Percentiles rank a stretch among this genome's conserved stretches.
phyloP scores from a whole-genome alignment of 768 basidiomycete genomes.

The Brasilioporus rufonigricans region DNA sequence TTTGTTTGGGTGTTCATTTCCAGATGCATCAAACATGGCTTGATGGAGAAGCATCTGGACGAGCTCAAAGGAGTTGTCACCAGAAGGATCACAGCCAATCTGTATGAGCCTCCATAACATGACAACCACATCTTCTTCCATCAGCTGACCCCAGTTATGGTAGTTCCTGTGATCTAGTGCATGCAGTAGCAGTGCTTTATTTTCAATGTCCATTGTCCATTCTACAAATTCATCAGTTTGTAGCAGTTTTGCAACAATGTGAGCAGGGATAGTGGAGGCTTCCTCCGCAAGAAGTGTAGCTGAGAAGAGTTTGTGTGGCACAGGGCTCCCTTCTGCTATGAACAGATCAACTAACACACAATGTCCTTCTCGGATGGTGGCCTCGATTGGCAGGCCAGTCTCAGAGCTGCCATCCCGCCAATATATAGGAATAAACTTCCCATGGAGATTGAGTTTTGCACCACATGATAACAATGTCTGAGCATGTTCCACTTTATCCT shows the following conservation, averaged over 20 bases:
- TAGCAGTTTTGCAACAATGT: not conserved
- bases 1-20: too few species aligned
- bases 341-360: not conserved
- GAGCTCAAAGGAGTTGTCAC: not conserved
- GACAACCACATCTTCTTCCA: not conserved
- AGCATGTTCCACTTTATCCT: not conserved
- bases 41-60: not conserved
- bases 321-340: not conserved
- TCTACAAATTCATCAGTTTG: conserved; percentile 17
- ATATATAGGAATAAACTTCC: not conserved
- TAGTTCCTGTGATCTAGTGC: not conserved
- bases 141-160: not conserved
- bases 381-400: not conserved
- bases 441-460: not conserved
- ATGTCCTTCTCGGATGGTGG: not conserved
- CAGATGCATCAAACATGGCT: not conserved
- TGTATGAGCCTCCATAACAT: conserved; percentile 7
- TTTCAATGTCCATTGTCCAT: not conserved
- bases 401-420: too few species aligned
- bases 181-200: not conserved
- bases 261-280: not conserved
- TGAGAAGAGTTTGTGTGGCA: not conserved
- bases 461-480: not conserved
- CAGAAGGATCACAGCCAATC: not conserved
- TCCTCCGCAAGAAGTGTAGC: too few species aligned